These are phyloP conservation scores for Sporobolomyces phaffii DNA, from an alignment of 768 basidiomycete genomes.

Conservation along the genomic window DNA sequence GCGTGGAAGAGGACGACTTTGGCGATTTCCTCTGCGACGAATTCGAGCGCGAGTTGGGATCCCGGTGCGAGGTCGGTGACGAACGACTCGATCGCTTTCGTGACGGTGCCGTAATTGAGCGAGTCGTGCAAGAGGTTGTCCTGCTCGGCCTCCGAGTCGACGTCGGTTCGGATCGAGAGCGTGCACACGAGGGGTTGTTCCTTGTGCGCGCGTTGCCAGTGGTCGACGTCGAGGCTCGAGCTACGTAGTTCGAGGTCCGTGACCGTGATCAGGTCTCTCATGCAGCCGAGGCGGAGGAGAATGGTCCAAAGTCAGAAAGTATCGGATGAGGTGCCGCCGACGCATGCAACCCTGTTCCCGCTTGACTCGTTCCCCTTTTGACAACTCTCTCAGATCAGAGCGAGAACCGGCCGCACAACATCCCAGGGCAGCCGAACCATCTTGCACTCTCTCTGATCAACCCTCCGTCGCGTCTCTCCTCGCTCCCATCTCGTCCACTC, in stretches of 20 bases:
- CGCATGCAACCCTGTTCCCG: too few relatives aligned
- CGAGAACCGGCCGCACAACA: neutral
- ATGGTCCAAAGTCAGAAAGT: neutral
- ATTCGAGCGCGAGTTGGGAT: conserved; percentile 49
- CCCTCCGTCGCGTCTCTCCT: neutral
- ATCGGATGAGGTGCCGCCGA: too few relatives aligned
- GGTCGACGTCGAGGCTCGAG: conserved; percentile 41
- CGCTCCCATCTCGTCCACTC: neutral
- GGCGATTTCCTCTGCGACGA: conserved; percentile 51
- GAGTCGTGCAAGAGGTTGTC: conserved; percentile 57
- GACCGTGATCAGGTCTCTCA: conserved; percentile 45
- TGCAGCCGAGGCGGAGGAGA: neutral
- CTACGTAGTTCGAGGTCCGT: conserved; percentile 45
- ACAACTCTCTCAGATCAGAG: neutral
- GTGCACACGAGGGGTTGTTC: conserved; percentile 56
- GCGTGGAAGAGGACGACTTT: conserved; percentile 46
- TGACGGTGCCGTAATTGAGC: conserved; percentile 61
- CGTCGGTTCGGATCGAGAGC: conserved; percentile 54
- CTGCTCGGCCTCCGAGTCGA: conserved; percentile 52
- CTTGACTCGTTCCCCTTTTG: too few relatives aligned
- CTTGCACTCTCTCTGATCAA: too few relatives aligned
- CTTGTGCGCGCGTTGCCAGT: conserved; percentile 38
- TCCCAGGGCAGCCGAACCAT: too few relatives aligned
- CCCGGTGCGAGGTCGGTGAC: conserved; percentile 41
- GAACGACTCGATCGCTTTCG: conserved; percentile 51